These are phyloP conservation scores for Suillus fuscotomentosus DNA, from an alignment of 768 basidiomycete genomes.

Conservation along the genomic window DNA sequence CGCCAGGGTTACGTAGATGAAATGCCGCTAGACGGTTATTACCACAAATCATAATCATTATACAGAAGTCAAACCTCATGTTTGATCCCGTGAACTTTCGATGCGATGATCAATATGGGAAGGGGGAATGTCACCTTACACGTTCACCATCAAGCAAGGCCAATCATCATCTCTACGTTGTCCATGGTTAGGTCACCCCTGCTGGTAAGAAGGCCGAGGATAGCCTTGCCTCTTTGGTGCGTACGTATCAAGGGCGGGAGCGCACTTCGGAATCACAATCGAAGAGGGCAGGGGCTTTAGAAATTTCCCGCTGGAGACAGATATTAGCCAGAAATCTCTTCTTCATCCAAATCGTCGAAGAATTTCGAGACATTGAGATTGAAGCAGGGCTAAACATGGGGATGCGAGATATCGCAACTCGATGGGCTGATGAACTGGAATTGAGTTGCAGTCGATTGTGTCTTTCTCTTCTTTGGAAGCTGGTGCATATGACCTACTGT, in stretches of 20 bases:
- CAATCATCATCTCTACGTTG: not conserved
- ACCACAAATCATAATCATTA: slow-evolving; percentile 1
- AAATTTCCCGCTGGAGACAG: not conserved
- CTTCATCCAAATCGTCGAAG: slow-evolving; percentile 3
- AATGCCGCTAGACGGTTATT: not conserved
- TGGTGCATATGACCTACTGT: not conserved
- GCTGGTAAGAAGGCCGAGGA: not conserved
- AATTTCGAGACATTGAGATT: not conserved
- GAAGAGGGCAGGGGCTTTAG: not conserved
- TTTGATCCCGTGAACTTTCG: not conserved
- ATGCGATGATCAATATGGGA: not conserved
- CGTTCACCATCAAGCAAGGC: slow-evolving; percentile 1
- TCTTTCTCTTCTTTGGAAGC: not conserved
- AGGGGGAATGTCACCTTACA: not conserved
- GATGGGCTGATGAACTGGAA: not conserved
- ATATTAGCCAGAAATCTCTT: slow-evolving; percentile 1
- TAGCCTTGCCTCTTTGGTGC: not conserved
- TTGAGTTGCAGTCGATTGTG: not conserved
- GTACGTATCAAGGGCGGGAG: not conserved
- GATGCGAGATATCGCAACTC: not conserved
- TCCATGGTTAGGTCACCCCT: too few species aligned
- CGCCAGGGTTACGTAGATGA: not conserved
- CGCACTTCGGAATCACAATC: not conserved
- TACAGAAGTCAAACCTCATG: not conserved
- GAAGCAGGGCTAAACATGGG: not conserved